Evolutionary conservation across 2,329 filamentous ascomycete genomes (phyloP).

Genomic region (Didymella glomerata): DNA sequence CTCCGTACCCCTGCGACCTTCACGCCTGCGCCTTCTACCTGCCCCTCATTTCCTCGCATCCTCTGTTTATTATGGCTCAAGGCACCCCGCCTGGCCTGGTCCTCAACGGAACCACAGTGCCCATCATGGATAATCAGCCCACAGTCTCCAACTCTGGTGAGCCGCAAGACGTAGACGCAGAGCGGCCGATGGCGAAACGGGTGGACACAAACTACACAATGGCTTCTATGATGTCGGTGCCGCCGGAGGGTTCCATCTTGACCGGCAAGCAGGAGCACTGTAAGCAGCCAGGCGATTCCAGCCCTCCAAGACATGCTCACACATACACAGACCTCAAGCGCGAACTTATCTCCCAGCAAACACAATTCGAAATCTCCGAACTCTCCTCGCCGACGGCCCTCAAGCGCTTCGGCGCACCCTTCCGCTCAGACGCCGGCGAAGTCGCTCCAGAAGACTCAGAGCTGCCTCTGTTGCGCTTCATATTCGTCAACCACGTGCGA

Average conservation of each 20-base stretch:
- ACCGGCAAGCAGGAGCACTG: constrained; percentile 99
- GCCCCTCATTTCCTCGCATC: constrained; percentile 14
- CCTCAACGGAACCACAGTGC: constrained; percentile 45
- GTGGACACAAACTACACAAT: constrained; percentile 48
- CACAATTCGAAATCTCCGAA: constrained; percentile 87
- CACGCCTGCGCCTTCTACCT: constrained; percentile 9
- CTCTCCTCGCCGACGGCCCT: constrained; percentile 94
- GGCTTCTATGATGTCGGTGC: constrained; percentile 56
- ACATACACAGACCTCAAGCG: constrained; percentile 81
- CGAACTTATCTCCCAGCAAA: constrained; percentile 90
- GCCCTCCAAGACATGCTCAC: constrained; percentile 18
- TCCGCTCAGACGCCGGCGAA: constrained; percentile 90
- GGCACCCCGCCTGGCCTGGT: constrained; percentile 31
- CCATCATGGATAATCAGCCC: constrained; percentile 40
- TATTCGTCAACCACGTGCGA: constrained; percentile 97
- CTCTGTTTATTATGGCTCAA: constrained; percentile 35
- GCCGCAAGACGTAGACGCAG: constrained; percentile 14
- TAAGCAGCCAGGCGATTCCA: constrained; percentile 55
- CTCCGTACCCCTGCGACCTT: constrained; percentile 8
- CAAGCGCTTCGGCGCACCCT: constrained; percentile 93
- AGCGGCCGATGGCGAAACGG: constrained; percentile 35
- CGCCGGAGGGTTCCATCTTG: constrained; percentile 68
- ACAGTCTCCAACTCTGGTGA: constrained; percentile 32
- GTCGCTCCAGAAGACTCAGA: constrained; percentile 93
- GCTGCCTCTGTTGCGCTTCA: constrained; percentile 90